Evolutionary conservation across 257 asterid species (phyloP).

Genomic region (Prunella vulgaris): DNA sequence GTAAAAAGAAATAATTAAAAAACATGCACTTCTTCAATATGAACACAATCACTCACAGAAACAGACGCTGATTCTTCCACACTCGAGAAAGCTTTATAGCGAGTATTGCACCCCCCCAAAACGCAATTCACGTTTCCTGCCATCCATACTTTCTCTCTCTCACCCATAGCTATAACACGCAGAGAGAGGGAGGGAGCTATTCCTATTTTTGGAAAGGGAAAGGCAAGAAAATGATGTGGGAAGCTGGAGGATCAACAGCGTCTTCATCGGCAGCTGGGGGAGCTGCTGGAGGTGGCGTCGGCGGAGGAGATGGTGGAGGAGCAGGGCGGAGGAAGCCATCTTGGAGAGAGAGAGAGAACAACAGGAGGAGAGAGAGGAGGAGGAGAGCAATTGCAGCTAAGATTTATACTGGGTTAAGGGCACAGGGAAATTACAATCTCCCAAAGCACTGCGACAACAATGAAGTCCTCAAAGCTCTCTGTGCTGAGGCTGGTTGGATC

Average conservation of each 20-base stretch:
- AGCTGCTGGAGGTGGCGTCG: conserved; percentile 21
- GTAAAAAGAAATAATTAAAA: not conserved
- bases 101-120: conserved; percentile 8
- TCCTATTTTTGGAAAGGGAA: not conserved
- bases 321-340: conserved; percentile 92
- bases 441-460: conserved; percentile 96
- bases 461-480: conserved; percentile 92
- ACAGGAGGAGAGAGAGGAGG: conserved; percentile 92
- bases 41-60: conserved; percentile 10
- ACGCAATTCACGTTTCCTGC: conserved; percentile 24
- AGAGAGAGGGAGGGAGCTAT: not conserved
- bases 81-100: conserved; percentile 11
- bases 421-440: conserved; percentile 87
- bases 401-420: conserved; percentile 83
- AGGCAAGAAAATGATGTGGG: conserved; percentile 72
- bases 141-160: not conserved
- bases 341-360: conserved; percentile 94
- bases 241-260: conserved; percentile 68
- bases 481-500: conserved; percentile 93
- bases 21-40: conserved; percentile 21
- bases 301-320: conserved; percentile 27
- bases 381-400: conserved; percentile 95
- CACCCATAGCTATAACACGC: not conserved
- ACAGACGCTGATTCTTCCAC: conserved; percentile 32
- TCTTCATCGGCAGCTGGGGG: conserved; percentile 51